Conservation (phyloP, 78 protist genomes). For the Dictyostelium intermedium region DNA sequence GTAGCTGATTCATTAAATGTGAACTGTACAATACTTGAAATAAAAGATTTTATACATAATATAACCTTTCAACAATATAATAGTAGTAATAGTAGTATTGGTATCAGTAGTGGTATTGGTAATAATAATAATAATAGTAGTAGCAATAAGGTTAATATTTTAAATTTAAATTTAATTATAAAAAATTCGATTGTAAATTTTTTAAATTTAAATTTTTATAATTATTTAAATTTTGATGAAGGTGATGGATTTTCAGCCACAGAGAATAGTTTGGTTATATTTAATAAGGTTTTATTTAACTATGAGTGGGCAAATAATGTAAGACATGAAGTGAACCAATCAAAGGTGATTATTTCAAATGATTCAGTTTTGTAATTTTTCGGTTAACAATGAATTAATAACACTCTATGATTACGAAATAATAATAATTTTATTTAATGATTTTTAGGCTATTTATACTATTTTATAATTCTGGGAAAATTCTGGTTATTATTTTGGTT, state of each 20-base stretch:
- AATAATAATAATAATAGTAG: too few relatives aligned
- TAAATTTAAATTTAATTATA: too few relatives aligned
- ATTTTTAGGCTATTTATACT: too few relatives aligned
- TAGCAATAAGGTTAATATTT: not conserved
- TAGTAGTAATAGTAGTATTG: too few relatives aligned
- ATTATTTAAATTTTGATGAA: not conserved
- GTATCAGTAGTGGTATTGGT: too few relatives aligned
- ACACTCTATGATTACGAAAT: too few relatives aligned
- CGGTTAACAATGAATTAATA: too few relatives aligned
- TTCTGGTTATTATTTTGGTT: too few relatives aligned
- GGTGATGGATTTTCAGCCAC: not conserved
- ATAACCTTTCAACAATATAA: not conserved
- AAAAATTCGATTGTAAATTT: not conserved
- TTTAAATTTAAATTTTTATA: too few relatives aligned
- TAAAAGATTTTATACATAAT: not conserved
- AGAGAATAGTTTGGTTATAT: not conserved
- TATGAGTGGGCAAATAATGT: not conserved
- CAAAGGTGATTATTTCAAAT: not conserved
- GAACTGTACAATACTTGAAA: not conserved
- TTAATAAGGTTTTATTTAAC: not conserved
- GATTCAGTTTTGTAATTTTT: too few relatives aligned
- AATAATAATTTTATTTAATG: too few relatives aligned
- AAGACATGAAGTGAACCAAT: not conserved
- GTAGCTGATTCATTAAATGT: not conserved
- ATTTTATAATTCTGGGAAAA: too few relatives aligned